A percentile compares a stretch with the other conserved stretches of the same genome.
These are phyloP conservation scores for Saturnispora saitoi DNA, from an alignment of 805 yeast genomes.

Conservation along the genomic window DNA sequence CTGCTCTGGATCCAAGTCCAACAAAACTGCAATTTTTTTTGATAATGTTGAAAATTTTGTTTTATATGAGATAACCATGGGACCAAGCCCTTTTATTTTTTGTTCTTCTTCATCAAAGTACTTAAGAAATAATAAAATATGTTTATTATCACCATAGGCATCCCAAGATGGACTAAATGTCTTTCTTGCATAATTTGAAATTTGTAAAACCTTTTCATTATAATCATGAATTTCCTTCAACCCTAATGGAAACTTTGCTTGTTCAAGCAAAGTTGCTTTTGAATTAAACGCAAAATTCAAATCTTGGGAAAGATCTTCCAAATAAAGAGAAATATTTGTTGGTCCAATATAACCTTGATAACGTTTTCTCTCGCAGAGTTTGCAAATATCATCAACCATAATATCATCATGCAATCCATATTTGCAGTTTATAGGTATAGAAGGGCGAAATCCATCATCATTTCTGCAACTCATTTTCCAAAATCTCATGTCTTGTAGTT, in stretches of 20 bases:
- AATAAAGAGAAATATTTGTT: conserved; percentile 45
- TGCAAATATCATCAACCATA: conserved; percentile 45
- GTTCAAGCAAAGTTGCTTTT: conserved; percentile 11
- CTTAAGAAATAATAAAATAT: conserved; percentile 45
- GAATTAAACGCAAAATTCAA: conserved; percentile 27
- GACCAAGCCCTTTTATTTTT: conserved; percentile 57
- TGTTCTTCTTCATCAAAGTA: conserved; percentile 52
- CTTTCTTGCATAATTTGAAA: conserved; percentile 7
- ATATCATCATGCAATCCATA: conserved; percentile 20
- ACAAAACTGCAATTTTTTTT: conserved; percentile 33
- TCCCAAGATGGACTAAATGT: conserved; percentile 16
- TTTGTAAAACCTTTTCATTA: conserved; percentile 13
- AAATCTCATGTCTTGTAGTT: conserved; percentile 35
- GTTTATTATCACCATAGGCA: conserved; percentile 19
- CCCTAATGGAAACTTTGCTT: conserved; percentile 9
- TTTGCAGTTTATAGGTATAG: conserved; percentile 30
- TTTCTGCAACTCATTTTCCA: conserved; percentile 62
- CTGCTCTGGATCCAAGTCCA: conserved; percentile 31
- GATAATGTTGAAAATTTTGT: conserved; percentile 35
- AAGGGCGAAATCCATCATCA: conserved; percentile 64
- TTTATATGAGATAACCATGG: conserved; percentile 42
- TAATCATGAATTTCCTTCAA: background rate
- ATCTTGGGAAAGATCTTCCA: conserved; percentile 50
- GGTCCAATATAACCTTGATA: conserved; percentile 30
- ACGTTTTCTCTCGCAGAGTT: conserved; percentile 31